Conservation (phyloP, 139 green algal genomes). For the Zygnema circumcarinatum region DNA sequence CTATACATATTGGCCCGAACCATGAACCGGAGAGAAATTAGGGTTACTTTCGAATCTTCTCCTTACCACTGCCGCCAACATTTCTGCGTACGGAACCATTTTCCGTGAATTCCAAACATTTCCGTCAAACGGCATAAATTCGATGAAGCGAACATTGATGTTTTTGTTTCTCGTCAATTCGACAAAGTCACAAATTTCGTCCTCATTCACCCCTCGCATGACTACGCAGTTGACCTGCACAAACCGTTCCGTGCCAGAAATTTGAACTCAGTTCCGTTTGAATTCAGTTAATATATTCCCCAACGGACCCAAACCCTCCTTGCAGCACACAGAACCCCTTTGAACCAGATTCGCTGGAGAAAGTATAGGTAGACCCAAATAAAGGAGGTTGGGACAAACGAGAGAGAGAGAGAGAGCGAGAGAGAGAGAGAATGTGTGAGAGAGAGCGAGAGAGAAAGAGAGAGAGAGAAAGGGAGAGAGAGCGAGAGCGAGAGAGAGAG, state of each 20-base stretch:
- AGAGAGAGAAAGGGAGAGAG: neutral
- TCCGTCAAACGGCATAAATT: constrained; percentile 99
- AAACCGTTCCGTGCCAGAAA: neutral
- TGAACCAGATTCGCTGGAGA: too few relatives aligned
- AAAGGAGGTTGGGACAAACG: neutral
- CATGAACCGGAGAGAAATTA: too few relatives aligned
- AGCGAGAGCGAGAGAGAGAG: neutral
- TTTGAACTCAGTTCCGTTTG: too few relatives aligned
- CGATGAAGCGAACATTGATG: constrained; percentile 99
- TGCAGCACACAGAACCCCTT: too few relatives aligned
- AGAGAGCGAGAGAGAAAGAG: neutral
- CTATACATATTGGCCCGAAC: too few relatives aligned
- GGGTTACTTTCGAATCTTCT: too few relatives aligned
- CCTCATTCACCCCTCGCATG: constrained; percentile 96
- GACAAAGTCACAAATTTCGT: constrained; percentile 95
- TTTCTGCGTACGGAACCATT: constrained; percentile 89
- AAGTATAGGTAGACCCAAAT: neutral
- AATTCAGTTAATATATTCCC: too few relatives aligned
- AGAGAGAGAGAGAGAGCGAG: neutral
- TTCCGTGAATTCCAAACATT: constrained; percentile 89
- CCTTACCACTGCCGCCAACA: constrained; percentile 63
- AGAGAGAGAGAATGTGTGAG: too few relatives aligned
- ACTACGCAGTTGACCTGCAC: constrained; percentile 96
- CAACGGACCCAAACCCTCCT: too few relatives aligned
- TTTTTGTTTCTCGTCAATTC: constrained; percentile 79